These are phyloP conservation scores for Yarrowia bubula DNA, from an alignment of 805 yeast genomes.

Conservation along the genomic window DNA sequence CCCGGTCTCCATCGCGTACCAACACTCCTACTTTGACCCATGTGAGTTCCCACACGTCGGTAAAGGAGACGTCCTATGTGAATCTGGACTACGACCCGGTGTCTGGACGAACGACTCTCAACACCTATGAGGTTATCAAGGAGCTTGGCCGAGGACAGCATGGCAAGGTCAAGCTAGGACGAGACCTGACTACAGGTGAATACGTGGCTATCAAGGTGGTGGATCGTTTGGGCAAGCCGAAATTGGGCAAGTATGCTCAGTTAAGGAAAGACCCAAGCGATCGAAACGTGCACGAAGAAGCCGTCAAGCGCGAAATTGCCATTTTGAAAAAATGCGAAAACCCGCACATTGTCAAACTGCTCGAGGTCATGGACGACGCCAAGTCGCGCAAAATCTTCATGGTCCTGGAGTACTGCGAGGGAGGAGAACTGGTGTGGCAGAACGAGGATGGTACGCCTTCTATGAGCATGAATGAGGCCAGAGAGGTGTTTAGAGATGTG, in stretches of 20 bases:
- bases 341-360: slow-evolving; percentile 84
- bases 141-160: slow-evolving; percentile 97
- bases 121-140: slow-evolving; percentile 81
- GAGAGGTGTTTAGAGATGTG: slow-evolving; percentile 77
- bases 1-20: not conserved
- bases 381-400: slow-evolving; percentile 81
- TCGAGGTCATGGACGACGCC: slow-evolving; percentile 85
- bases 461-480: slow-evolving; percentile 25
- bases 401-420: slow-evolving; percentile 84
- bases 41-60: slow-evolving; percentile 39
- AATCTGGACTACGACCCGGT: slow-evolving; percentile 86
- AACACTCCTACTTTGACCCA: not conserved
- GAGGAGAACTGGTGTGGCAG: slow-evolving; percentile 69
- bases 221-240: slow-evolving; percentile 64
- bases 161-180: slow-evolving; percentile 94
- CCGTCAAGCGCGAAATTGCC: slow-evolving; percentile 81
- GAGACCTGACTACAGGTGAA: slow-evolving; percentile 54
- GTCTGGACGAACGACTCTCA: slow-evolving; percentile 73
- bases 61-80: slow-evolving; percentile 80
- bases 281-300: slow-evolving; percentile 54
- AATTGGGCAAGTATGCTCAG: slow-evolving; percentile 47
- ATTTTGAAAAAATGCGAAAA: slow-evolving; percentile 90
- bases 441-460: slow-evolving; percentile 1
- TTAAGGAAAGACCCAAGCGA: slow-evolving; percentile 24
- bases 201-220: slow-evolving; percentile 93